A percentile compares a stretch with the other conserved stretches of the same genome.
phyloP scores from a whole-genome alignment of 208 protist species.

The Zelonia costaricensis region DNA sequence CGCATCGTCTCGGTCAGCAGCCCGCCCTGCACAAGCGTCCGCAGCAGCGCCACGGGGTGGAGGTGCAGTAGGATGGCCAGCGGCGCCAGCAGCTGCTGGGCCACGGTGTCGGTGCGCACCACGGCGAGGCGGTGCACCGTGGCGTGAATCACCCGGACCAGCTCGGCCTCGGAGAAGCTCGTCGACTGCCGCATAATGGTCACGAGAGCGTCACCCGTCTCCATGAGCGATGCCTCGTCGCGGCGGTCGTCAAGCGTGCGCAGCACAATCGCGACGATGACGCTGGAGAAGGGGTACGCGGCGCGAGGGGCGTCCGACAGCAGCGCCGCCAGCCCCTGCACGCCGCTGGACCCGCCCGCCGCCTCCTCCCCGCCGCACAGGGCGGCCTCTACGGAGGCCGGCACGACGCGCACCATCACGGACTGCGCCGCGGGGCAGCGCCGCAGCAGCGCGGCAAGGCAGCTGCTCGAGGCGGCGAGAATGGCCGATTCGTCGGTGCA shows the following conservation, averaged over 20 bases:
- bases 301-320: constrained; percentile 16
- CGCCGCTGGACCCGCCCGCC: background rate
- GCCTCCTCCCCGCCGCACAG: background rate
- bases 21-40: constrained; percentile 30
- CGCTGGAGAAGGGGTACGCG: constrained; percentile 39
- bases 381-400: constrained; percentile 16
- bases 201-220: constrained; percentile 43
- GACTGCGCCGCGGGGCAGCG: constrained; percentile 41
- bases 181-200: constrained; percentile 39
- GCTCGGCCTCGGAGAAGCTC: constrained; percentile 39
- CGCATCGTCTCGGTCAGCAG: constrained; percentile 41
- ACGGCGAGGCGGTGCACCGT: constrained; percentile 39
- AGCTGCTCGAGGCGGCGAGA: constrained; percentile 38
- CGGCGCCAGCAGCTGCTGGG: constrained; percentile 52
- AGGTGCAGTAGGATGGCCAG: constrained; percentile 49
- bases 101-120: constrained; percentile 48
- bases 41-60: constrained; percentile 44
- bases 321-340: background rate
- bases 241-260: constrained; percentile 29
- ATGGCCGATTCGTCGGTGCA: constrained; percentile 58
- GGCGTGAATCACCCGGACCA: constrained; percentile 31
- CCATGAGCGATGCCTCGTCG: constrained; percentile 49
- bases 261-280: constrained; percentile 47
- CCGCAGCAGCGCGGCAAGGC: constrained; percentile 49
- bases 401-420: constrained; percentile 25